Evolutionary conservation across 768 basidiomycete genomes (phyloP).

Genomic region (Cystofilobasidium ferigula): DNA sequence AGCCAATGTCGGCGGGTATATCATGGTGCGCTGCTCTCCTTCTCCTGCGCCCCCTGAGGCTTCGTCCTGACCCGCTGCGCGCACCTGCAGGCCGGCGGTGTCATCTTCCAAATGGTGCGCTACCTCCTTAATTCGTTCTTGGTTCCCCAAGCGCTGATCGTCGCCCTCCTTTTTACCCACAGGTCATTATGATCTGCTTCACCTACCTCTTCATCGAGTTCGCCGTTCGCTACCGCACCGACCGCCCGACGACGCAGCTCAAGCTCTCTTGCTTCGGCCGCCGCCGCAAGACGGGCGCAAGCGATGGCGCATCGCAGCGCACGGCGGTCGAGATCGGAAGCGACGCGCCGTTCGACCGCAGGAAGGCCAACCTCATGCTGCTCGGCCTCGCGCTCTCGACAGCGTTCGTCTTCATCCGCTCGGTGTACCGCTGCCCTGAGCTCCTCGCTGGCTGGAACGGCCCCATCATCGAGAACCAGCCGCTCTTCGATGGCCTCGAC

Average conservation of each 20-base stretch:
- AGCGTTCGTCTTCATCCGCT: conserved; percentile 12
- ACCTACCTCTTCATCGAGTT: conserved; percentile 44
- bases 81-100: conserved; percentile 18
- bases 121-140: no score
- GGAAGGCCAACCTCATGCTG: neutral
- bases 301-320: no score
- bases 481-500: conserved; percentile 19
- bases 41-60: neutral
- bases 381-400: conserved; percentile 1
- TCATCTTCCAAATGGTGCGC: conserved; percentile 28
- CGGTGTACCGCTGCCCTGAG: conserved; percentile 4
- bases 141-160: no score
- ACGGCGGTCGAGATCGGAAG: neutral
- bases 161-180: neutral
- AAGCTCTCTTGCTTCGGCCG: neutral
- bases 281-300: neutral
- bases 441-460: neutral
- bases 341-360: neutral
- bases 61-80: neutral
- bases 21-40: neutral
- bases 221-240: conserved; percentile 40
- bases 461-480: conserved; percentile 15
- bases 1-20: neutral
- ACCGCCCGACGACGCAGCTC: conserved; percentile 27
- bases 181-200: conserved; percentile 43